These are phyloP conservation scores for Didymella sp. DNA, from an alignment of 2,329 filamentous ascomycete species.

Conservation along the genomic window DNA sequence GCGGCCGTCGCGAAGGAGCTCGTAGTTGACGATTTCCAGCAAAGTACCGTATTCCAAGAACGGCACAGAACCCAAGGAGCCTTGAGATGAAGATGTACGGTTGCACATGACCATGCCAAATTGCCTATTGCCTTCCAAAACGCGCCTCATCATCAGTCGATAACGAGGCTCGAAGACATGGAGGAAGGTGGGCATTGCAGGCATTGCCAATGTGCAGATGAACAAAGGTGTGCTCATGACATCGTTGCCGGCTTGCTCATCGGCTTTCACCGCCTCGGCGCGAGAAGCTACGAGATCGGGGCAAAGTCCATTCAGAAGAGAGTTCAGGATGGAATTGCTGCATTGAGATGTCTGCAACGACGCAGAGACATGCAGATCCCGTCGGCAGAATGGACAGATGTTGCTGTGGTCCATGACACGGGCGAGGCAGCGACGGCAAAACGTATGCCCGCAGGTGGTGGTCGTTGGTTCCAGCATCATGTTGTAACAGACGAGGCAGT, in stretches of 20 bases:
- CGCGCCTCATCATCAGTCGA: slow-evolving; percentile 84
- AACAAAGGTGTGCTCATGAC: slow-evolving; percentile 72
- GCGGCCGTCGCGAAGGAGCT: slow-evolving; percentile 78
- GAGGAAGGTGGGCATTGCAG: slow-evolving; percentile 80
- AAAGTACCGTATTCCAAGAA: slow-evolving; percentile 82
- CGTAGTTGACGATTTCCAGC: slow-evolving; percentile 75
- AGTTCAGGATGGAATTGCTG: slow-evolving; percentile 68
- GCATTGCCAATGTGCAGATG: slow-evolving; percentile 81
- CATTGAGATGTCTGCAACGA: slow-evolving; percentile 56
- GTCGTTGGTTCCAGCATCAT: slow-evolving; percentile 83
- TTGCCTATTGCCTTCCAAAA: slow-evolving; percentile 72
- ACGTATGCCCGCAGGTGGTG: slow-evolving; percentile 86
- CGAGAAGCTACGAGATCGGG: slow-evolving; percentile 66
- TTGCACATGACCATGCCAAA: slow-evolving; percentile 88
- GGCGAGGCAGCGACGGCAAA: slow-evolving; percentile 80
- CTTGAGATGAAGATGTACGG: slow-evolving; percentile 59
- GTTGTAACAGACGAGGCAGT: slow-evolving; percentile 88
- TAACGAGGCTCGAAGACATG: slow-evolving; percentile 95
- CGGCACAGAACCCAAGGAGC: slow-evolving; percentile 58
- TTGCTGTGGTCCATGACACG: slow-evolving; percentile 78
- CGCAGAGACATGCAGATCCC: slow-evolving; percentile 63
- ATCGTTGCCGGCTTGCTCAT: slow-evolving; percentile 63
- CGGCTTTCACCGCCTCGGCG: slow-evolving; percentile 61
- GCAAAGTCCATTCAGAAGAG: slow-evolving; percentile 73
- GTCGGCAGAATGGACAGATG: slow-evolving; percentile 81